Evolutionary conservation across 176 grass and related monocot species (phyloP).

Genomic region (Hyparrhenia diplandra): DNA sequence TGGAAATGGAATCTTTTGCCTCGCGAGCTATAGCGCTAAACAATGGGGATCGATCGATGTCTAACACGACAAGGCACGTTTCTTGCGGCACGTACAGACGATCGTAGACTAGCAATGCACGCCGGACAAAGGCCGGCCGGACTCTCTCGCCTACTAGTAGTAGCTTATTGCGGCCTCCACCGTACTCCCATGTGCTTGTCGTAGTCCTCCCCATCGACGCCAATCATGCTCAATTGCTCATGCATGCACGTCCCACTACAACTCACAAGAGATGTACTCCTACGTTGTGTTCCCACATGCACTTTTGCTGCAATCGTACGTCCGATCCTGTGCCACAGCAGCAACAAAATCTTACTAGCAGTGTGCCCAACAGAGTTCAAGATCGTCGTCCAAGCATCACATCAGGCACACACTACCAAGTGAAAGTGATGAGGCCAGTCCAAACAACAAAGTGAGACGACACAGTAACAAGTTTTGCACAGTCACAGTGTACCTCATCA

Average conservation of each 20-base stretch:
- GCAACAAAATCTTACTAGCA: too few species aligned
- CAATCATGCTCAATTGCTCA: neutral
- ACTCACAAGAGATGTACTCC: neutral
- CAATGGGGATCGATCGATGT: neutral
- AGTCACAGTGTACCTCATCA: constrained; percentile 25
- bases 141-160: neutral
- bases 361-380: neutral
- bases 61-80: constrained; percentile 55
- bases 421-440: neutral
- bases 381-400: neutral
- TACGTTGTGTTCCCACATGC: constrained; percentile 32
- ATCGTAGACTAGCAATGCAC: neutral
- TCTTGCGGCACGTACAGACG: constrained; percentile 37
- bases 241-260: neutral
- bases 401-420: neutral
- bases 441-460: neutral
- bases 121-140: neutral
- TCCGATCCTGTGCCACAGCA: neutral
- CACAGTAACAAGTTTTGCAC: constrained; percentile 11
- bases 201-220: neutral
- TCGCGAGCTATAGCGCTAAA: constrained; percentile 9
- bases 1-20: constrained; percentile 32
- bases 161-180: neutral
- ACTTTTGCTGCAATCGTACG: constrained; percentile 6
- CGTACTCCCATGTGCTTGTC: constrained; percentile 7